Evolutionary conservation across 1,284 basidiomycete genomes (phyloP).

Genomic region (Pseudozyma thailandica): DNA sequence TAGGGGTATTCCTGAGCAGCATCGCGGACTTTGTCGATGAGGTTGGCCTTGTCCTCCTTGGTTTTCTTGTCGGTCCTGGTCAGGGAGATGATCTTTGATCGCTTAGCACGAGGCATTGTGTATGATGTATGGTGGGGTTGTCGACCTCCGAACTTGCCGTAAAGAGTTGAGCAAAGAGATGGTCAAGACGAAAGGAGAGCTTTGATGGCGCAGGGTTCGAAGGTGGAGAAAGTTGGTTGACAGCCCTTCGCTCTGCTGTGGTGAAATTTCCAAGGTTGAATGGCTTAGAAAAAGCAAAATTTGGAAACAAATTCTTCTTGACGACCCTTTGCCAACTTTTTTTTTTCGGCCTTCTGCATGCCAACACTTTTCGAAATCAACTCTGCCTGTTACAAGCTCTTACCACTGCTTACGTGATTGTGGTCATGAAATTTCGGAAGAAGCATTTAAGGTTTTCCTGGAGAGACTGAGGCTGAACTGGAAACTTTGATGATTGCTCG

Average conservation of each 20-base stretch:
- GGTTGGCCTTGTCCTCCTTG: slow-evolving; percentile 79
- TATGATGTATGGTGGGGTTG: too few species aligned
- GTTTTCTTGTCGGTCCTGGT: slow-evolving; percentile 72
- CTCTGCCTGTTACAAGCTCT: slow-evolving; percentile 18
- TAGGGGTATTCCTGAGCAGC: slow-evolving; percentile 80
- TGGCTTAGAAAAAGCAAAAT: slow-evolving; percentile 22
- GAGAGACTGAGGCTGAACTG: neutral
- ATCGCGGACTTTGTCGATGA: slow-evolving; percentile 80
- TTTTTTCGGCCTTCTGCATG: slow-evolving; percentile 1
- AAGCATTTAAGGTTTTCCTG: slow-evolving; percentile 12
- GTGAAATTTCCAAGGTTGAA: too few species aligned
- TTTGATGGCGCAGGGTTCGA: neutral
- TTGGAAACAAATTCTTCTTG: slow-evolving; percentile 41
- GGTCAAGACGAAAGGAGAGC: neutral
- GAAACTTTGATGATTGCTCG: neutral
- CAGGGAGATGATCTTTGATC: slow-evolving; percentile 71
- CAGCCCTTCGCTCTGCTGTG: neutral
- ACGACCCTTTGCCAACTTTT: slow-evolving; percentile 26
- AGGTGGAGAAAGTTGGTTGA: slow-evolving; percentile 25
- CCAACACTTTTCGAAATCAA: neutral
- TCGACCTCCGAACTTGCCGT: neutral
- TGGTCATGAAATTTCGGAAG: too few species aligned
- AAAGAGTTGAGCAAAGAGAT: neutral
- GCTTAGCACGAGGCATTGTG: slow-evolving; percentile 68
- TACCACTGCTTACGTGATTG: slow-evolving; percentile 38